Evolutionary conservation across 441 rosid genomes (phyloP), one percentile per base, ranked within the genome.

Genomic region (Euphorbia schlechtendalii): DNA sequence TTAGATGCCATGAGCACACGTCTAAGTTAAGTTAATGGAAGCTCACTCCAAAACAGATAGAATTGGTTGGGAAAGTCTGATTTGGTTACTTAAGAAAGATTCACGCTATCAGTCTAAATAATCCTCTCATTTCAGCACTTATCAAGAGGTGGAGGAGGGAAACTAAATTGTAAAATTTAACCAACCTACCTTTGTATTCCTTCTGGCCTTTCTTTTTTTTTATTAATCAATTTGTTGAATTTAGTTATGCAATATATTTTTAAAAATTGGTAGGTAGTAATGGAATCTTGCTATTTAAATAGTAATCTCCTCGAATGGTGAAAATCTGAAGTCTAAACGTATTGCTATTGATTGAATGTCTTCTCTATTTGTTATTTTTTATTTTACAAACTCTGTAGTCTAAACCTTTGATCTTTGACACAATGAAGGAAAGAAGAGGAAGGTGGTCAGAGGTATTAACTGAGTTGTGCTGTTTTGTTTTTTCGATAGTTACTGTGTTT

Each of bases 141-240:
- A 94, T 94, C 32, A 97, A 94, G 83, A 82, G 97, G 55, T 94
- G 99, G 99, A 86, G 97, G 72, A 87, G 87, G 76, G 99, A 94
- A 74, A 94, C 97, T 30, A 94, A 94, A n/a, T n/a, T n/a, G n/a
- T n/a, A n/a, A n/a, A n/a, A n/a, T n/a, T n/a, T n/a, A n/a, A n/a
- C n/a, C n/a, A n/a, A n/a, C n/a, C n/a, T 71, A 94, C 99, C 0
- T 90, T 90, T 59, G 88, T 94, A 0, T 68, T 89, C 48, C 74
- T 90, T 78, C 80, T 90, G 30, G 99, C 0, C 41, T 8, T 38
- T 27, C 5, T 22, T 2, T n/a, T 21, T 32, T 22, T 45, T 45
- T 9, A 45, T 14, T 15, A 40, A 45, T 45, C n/a, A 45, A 45
- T 45, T 45, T 45, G 49, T 45, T 45, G 7, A 20, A 18, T 38